Base-by-base conservation (phyloP, 1,284 basidiomycete genomes). In the Ustilago trichophora region DNA sequence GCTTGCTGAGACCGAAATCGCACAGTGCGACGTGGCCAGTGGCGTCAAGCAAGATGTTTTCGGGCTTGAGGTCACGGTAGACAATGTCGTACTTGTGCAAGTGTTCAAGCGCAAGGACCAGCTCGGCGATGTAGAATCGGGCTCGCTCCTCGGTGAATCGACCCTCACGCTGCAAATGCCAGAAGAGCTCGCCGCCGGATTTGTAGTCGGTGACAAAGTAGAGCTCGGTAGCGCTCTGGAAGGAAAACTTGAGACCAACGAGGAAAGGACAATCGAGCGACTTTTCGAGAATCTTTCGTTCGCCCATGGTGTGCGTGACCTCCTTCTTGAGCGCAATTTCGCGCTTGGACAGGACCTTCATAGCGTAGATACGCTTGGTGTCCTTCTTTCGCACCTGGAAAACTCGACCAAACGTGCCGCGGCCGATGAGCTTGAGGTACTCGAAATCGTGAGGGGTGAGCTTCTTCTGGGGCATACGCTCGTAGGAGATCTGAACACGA, bases 181-280 rank as follows among this genome's bases (percentile, higher is more conserved):
- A 97, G 85, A 83, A 99, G 16, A 99, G 85, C 83, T 99, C 96
- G 40, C 96, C 96, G 8, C 96, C 96, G 71, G 90, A 91, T 86
- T 99, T 98, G 85, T 98, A 99, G 83, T 98, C 96, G 55, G 96
- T 98, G 41, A 98, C 91, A 73, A 99, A 88, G 82, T 96, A 99
- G 29, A 99, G 85, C 80, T 98, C 94, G 44, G 89, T 86, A 73
- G 96, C 93, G 4, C 93, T 96, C 83, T 98, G 96, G 86, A 99
- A 99, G 72, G 89, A 91, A 78, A 99, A 99, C 83, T 99, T 99
- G 81, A 99, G 87, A 13, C 96, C 96, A 58, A 99, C 93, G 33
- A 99, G 87, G 87, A 99, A 99, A 0, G 96, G 96, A 26, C 90
- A 94, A 72, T 96, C 92, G 42, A 95, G 84, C 26, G 91, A 94